These are phyloP conservation scores for Eimeria mitis DNA, from an alignment of 169 alveolate species.

Conservation along the genomic window DNA sequence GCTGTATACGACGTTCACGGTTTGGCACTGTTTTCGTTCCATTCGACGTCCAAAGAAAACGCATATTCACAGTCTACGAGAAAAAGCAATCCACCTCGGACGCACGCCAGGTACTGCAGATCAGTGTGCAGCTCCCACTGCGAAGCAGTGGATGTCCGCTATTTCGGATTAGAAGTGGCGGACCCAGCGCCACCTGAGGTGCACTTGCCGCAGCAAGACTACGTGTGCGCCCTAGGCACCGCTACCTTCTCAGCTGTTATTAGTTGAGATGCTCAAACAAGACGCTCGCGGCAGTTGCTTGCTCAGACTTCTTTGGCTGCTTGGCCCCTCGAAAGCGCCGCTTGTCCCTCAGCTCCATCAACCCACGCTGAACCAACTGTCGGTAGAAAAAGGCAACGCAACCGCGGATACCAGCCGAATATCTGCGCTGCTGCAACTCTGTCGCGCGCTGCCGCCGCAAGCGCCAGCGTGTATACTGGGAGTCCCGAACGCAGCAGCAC, in stretches of 20 bases:
- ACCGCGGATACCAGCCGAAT: slow-evolving; percentile 34
- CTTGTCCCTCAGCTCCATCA: slow-evolving; percentile 13
- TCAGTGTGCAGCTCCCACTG: neutral
- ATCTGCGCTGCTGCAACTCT: slow-evolving; percentile 25
- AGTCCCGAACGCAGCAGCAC: slow-evolving; percentile 48
- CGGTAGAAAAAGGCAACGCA: neutral
- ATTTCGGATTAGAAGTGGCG: neutral
- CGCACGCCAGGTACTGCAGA: neutral
- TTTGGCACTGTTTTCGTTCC: neutral
- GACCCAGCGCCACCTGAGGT: neutral
- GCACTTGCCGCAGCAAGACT: neutral
- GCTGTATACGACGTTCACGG: neutral
- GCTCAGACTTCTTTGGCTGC: neutral
- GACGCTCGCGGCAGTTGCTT: neutral
- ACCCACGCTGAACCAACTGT: neutral
- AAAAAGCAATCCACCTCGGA: neutral
- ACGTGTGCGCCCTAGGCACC: neutral
- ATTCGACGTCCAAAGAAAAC: neutral
- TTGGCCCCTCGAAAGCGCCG: neutral
- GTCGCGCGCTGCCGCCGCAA: slow-evolving; percentile 46
- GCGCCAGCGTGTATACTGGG: slow-evolving; percentile 25
- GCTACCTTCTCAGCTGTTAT: neutral
- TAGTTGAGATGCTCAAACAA: neutral
- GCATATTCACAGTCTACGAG: neutral
- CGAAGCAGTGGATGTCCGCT: neutral